phyloP scores from a whole-genome alignment of 352 stramenopile species.

The Phytopythium litorale region DNA sequence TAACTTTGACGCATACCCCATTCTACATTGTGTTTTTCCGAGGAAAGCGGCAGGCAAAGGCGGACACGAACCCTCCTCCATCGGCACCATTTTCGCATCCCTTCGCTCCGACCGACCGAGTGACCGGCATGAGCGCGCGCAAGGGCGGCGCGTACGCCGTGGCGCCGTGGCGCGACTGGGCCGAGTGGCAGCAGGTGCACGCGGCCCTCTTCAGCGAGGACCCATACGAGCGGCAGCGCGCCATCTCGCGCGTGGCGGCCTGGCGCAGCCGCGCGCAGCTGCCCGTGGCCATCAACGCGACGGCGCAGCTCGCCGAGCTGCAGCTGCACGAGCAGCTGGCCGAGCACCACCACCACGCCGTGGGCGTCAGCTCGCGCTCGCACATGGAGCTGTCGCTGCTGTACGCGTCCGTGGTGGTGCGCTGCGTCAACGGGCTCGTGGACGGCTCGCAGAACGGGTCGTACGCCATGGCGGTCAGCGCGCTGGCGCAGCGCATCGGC shows the following conservation, averaged over 20 bases:
- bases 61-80: neutral
- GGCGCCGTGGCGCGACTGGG: conserved; percentile 65
- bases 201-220: conserved; percentile 47
- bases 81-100: neutral
- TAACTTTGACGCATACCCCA: neutral
- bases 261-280: conserved; percentile 72
- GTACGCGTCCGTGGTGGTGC: conserved; percentile 60
- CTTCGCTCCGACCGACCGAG: neutral
- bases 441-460: conserved; percentile 74
- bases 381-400: conserved; percentile 77
- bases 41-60: neutral
- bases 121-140: conserved; percentile 37
- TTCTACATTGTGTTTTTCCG: neutral
- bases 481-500: conserved; percentile 82
- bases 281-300: conserved; percentile 76
- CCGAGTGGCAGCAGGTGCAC: conserved; percentile 71
- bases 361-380: conserved; percentile 67
- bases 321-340: conserved; percentile 66
- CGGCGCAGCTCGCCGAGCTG: conserved; percentile 73
- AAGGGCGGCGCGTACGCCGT: conserved; percentile 18
- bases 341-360: conserved; percentile 56
- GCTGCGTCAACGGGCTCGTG: conserved; percentile 82
- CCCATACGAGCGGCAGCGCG: conserved; percentile 40
- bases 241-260: conserved; percentile 50
- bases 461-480: conserved; percentile 74